These are phyloP conservation scores for Alopecurus myosuroides DNA, from an alignment of 176 grass and related monocot genomes.

Conservation along the genomic window DNA sequence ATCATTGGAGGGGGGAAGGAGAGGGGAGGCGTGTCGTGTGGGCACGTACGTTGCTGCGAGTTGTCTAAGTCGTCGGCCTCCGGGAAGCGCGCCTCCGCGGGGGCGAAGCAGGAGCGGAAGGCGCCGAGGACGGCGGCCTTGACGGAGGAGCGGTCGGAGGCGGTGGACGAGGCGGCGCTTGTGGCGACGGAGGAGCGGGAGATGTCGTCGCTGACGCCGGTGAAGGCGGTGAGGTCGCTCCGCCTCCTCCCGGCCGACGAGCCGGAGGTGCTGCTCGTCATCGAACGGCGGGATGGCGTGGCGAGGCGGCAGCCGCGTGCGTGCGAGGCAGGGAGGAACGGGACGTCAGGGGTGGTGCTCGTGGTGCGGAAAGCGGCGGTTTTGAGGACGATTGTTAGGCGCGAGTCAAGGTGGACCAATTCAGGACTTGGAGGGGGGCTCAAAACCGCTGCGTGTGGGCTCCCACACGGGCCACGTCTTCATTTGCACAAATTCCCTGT, in stretches of 20 bases:
- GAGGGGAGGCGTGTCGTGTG: background rate
- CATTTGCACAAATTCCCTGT: no score
- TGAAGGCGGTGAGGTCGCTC: background rate
- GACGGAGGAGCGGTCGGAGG: slow-evolving; percentile 18
- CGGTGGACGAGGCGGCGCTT: slow-evolving; percentile 13
- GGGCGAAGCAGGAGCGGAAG: slow-evolving; percentile 62
- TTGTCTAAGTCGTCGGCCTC: slow-evolving; percentile 22
- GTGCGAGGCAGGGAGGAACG: background rate
- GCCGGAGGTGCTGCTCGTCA: background rate
- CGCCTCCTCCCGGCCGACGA: background rate
- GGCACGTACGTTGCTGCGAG: slow-evolving; percentile 28
- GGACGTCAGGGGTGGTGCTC: background rate
- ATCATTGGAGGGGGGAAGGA: background rate
- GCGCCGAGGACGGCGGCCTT: slow-evolving; percentile 27
- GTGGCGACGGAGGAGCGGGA: slow-evolving; percentile 23
- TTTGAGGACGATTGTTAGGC: background rate
- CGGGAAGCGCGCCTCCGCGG: slow-evolving; percentile 27
- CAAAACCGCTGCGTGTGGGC: background rate
- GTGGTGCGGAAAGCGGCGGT: slow-evolving; percentile 13
- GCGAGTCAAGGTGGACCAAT: slow-evolving; percentile 14
- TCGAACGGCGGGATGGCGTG: background rate
- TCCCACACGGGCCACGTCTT: background rate
- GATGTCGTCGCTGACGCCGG: slow-evolving; percentile 33
- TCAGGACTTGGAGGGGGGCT: background rate
- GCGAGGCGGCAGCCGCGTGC: background rate